Evolutionary conservation across 2,329 filamentous ascomycete genomes (phyloP).

Genomic region (Claviceps citrina): DNA sequence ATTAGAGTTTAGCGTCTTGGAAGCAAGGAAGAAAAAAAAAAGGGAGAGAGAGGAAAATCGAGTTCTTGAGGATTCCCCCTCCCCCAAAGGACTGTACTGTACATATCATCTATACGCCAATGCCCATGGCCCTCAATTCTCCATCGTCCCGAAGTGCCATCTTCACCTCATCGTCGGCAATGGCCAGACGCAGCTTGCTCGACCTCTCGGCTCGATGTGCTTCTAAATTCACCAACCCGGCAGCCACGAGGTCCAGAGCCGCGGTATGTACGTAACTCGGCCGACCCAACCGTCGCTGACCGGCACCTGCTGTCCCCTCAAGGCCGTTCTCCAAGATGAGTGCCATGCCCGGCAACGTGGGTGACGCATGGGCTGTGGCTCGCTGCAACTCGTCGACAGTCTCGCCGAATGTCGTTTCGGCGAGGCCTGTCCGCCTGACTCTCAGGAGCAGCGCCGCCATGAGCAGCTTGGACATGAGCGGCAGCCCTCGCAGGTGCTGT

Average conservation of each 20-base stretch:
- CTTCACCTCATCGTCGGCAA: conserved; percentile 82
- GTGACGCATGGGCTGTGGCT: conserved; percentile 19
- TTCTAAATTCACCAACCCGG: conserved; percentile 77
- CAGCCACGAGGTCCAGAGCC: conserved; percentile 69
- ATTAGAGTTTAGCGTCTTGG: too few species aligned
- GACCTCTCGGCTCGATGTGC: conserved; percentile 66
- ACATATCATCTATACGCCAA: conserved; percentile 28
- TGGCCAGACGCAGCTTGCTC: conserved; percentile 70
- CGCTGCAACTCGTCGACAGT: conserved; percentile 60
- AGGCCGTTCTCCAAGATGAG: conserved; percentile 19
- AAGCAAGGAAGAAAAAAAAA: not conserved
- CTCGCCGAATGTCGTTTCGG: conserved; percentile 78
- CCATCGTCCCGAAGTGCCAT: conserved; percentile 77
- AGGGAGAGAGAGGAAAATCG: not conserved
- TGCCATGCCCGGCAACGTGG: conserved; percentile 22
- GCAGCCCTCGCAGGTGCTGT: conserved; percentile 69
- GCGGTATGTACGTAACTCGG: conserved; percentile 45
- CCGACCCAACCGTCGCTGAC: conserved; percentile 17
- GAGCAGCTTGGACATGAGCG: conserved; percentile 70
- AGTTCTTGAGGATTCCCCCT: conserved; percentile 6
- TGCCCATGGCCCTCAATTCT: conserved; percentile 67
- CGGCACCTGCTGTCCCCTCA: conserved; percentile 13
- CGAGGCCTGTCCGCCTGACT: conserved; percentile 67
- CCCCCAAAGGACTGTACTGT: conserved; percentile 14
- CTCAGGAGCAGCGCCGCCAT: conserved; percentile 68